These are phyloP conservation scores for Coniferiporia sulphurascens DNA, from an alignment of 1,284 basidiomycete genomes.

Conservation along the genomic window DNA sequence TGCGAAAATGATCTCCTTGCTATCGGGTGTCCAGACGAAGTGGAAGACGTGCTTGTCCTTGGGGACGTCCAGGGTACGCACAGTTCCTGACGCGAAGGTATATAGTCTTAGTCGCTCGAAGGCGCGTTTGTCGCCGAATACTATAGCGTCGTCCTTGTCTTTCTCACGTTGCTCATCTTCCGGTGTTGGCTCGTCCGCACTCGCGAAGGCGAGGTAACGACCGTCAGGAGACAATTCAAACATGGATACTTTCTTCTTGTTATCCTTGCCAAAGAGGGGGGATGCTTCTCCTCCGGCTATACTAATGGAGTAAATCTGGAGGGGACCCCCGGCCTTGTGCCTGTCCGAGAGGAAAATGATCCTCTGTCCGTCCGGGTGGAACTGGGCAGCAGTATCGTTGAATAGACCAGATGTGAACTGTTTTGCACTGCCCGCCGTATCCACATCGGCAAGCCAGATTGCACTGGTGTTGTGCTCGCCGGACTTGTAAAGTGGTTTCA, in stretches of 20 bases:
- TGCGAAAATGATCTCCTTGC: slow-evolving; percentile 12
- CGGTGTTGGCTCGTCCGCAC: slow-evolving; percentile 17
- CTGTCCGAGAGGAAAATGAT: slow-evolving; percentile 21
- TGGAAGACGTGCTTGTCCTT: slow-evolving; percentile 10
- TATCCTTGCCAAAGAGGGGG: slow-evolving; percentile 13
- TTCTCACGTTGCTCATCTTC: slow-evolving; percentile 20
- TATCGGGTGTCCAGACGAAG: slow-evolving; percentile 20
- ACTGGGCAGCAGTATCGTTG: slow-evolving; percentile 15
- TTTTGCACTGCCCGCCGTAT: slow-evolving; percentile 9
- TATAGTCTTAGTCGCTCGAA: slow-evolving; percentile 15
- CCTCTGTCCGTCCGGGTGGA: slow-evolving; percentile 17
- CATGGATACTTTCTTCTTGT: slow-evolving; percentile 6
- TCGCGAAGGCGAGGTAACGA: slow-evolving; percentile 21
- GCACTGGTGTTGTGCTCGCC: slow-evolving; percentile 16
- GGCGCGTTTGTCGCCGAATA: slow-evolving; percentile 18
- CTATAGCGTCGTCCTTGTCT: slow-evolving; percentile 20
- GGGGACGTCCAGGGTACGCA: slow-evolving; percentile 12
- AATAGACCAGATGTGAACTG: slow-evolving; percentile 20
- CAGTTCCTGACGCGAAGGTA: slow-evolving; percentile 16
- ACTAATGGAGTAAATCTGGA: slow-evolving; percentile 17
- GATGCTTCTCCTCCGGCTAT: slow-evolving; percentile 16
- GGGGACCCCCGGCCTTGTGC: slow-evolving; percentile 19
- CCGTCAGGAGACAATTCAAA: slow-evolving; percentile 21
- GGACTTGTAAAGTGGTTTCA: slow-evolving; percentile 15
- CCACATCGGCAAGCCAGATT: slow-evolving; percentile 18